A percentile compares a stretch with the other conserved stretches of the same genome.
These are phyloP conservation scores for Zhuliangozyma parablackwelliae DNA, from an alignment of 1,139 yeast genomes.

Conservation along the genomic window DNA sequence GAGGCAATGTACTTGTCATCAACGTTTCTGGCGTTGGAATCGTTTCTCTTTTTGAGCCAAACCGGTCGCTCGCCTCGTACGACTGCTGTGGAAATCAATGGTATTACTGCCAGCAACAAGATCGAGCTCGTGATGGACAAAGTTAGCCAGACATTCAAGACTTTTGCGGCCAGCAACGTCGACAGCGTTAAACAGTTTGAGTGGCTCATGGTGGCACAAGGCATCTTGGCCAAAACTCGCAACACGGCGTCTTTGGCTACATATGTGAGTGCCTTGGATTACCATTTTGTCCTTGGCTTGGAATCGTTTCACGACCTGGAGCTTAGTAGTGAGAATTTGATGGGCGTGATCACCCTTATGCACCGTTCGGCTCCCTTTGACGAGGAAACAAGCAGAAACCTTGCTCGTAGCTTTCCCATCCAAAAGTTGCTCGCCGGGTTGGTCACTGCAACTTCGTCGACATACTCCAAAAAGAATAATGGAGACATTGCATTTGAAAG, in stretches of 20 bases:
- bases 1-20: conserved; percentile 5
- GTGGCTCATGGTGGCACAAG: conserved; percentile 8
- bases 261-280: conserved; percentile 3
- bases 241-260: background rate
- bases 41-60: conserved; percentile 5
- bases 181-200: conserved; percentile 4
- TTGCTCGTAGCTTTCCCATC: no score
- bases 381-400: no score
- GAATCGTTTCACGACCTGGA: conserved; percentile 6
- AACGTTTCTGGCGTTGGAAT: conserved; percentile 4
- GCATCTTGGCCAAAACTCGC: conserved; percentile 1
- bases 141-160: conserved; percentile 4
- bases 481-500: no score
- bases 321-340: conserved; percentile 4
- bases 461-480: no score
- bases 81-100: conserved; percentile 3
- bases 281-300: conserved; percentile 8
- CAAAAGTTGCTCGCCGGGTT: no score
- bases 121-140: conserved; percentile 4
- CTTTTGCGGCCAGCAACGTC: conserved; percentile 3
- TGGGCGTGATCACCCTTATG: no score
- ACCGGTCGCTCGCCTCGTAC: background rate
- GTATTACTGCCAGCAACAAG: conserved; percentile 2
- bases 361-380: no score
- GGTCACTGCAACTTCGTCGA: no score